Conservation (phyloP, 257 asterid genomes). For the Vinca minor region DNA sequence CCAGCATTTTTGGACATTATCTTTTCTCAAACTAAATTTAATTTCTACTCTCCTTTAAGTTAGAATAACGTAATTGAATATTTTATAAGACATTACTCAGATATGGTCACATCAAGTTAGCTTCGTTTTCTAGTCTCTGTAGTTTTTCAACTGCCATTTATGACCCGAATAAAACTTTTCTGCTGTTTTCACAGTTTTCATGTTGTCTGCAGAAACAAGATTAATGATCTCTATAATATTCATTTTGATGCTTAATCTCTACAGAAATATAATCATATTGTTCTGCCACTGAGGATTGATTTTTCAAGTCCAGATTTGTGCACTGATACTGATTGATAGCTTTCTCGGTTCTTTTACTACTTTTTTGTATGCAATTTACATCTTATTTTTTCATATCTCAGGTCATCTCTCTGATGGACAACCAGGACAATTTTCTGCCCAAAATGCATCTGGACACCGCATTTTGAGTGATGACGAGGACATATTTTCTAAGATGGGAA, state of each 20-base stretch:
- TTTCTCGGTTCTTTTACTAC: not conserved
- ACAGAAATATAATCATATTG: no score
- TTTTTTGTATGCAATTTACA: slow-evolving; percentile 1
- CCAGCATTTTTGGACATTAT: not conserved
- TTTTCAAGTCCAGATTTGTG: not conserved
- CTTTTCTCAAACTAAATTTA: not conserved
- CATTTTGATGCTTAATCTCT: no score
- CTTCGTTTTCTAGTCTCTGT: not conserved
- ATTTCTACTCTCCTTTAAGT: not conserved
- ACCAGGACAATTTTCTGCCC: slow-evolving; percentile 32
- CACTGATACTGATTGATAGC: not conserved
- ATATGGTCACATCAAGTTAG: not conserved
- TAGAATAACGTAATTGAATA: not conserved
- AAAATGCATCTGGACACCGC: slow-evolving; percentile 32
- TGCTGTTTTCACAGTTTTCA: not conserved
- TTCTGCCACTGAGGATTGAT: not conserved
- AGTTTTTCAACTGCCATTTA: not conserved
- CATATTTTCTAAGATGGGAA: slow-evolving; percentile 45
- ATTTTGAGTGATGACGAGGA: slow-evolving; percentile 55
- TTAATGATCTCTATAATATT: not conserved
- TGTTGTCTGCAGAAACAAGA: not conserved
- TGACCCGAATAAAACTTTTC: not conserved
- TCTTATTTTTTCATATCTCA: slow-evolving; percentile 22
- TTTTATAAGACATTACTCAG: not conserved
- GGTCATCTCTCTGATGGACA: slow-evolving; percentile 42